A percentile compares a stretch with the other conserved stretches of the same genome.
phyloP scores from a whole-genome alignment of 257 asterid species.

The Rehmannia glutinosa region DNA sequence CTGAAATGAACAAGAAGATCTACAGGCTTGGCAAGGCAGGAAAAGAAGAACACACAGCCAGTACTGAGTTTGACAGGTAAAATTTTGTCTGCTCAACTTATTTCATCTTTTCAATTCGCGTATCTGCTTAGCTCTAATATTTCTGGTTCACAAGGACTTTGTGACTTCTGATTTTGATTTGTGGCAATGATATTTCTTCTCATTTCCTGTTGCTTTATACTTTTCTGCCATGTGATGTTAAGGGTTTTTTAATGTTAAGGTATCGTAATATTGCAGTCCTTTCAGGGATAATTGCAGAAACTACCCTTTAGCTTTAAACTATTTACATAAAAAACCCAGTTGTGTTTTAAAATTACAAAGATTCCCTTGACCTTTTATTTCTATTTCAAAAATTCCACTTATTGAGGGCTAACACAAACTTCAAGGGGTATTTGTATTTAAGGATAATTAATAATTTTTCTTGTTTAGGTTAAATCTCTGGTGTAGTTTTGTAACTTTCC shows the following conservation, averaged over 20 bases:
- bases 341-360: no score
- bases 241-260: not conserved
- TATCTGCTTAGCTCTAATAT: not conserved
- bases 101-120: not conserved
- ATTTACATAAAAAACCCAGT: no score
- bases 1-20: conserved; percentile 61
- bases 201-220: not conserved
- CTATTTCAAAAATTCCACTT: no score
- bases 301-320: no score
- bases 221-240: not conserved
- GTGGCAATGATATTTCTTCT: not conserved
- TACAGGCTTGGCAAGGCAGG: conserved; percentile 60
- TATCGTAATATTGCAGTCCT: no score
- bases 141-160: not conserved
- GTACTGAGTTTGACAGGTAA: conserved; percentile 54
- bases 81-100: not conserved
- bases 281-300: no score
- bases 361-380: no score
- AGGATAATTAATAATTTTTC: no score
- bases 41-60: conserved; percentile 39
- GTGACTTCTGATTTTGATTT: not conserved
- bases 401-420: no score
- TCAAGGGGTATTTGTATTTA: no score
- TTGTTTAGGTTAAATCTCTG: no score
- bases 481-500: no score